A percentile compares a stretch with the other conserved stretches of the same genome.
These are phyloP conservation scores for Claviceps spartinae DNA, from an alignment of 2,329 filamentous ascomycete genomes.

Conservation along the genomic window DNA sequence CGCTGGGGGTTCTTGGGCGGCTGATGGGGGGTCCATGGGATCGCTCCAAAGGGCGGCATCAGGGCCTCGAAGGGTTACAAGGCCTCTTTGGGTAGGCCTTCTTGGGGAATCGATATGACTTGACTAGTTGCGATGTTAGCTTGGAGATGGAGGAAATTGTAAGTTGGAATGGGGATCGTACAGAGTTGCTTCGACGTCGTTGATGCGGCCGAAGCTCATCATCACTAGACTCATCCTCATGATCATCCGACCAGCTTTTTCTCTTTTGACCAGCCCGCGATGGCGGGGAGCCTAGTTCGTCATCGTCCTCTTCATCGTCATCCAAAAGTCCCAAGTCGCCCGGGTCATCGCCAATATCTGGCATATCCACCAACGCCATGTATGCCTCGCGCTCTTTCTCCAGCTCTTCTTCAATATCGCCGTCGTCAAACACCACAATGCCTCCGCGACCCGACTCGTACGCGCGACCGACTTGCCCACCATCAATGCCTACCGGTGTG, in stretches of 20 bases:
- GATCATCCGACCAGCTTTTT: constrained; percentile 62
- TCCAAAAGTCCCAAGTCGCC: constrained; percentile 47
- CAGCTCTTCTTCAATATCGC: constrained; percentile 81
- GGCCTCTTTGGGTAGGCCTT: constrained; percentile 44
- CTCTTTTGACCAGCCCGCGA: constrained; percentile 50
- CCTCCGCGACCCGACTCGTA: constrained; percentile 75
- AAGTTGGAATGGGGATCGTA: constrained; percentile 26
- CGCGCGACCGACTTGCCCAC: constrained; percentile 54
- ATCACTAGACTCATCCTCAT: constrained; percentile 57
- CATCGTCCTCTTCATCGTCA: constrained; percentile 45
- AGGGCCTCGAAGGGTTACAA: constrained; percentile 40
- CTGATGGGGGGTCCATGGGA: constrained; percentile 39
- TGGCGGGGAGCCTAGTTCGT: constrained; percentile 25
- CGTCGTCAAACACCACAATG: constrained; percentile 89
- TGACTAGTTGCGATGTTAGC: constrained; percentile 29
- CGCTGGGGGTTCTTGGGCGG: constrained; percentile 42
- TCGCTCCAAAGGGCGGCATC: constrained; percentile 34
- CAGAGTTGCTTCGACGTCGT: constrained; percentile 76
- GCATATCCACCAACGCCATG: constrained; percentile 78
- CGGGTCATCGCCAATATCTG: constrained; percentile 65
- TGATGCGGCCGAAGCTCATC: constrained; percentile 66
- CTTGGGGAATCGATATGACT: constrained; percentile 52
- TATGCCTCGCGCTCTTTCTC: constrained; percentile 66
- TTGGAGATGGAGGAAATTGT: not conserved
- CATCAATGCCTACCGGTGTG: constrained; percentile 52